phyloP scores from a whole-genome alignment of 306 rosid species.

The Citrullus colocynthis region DNA sequence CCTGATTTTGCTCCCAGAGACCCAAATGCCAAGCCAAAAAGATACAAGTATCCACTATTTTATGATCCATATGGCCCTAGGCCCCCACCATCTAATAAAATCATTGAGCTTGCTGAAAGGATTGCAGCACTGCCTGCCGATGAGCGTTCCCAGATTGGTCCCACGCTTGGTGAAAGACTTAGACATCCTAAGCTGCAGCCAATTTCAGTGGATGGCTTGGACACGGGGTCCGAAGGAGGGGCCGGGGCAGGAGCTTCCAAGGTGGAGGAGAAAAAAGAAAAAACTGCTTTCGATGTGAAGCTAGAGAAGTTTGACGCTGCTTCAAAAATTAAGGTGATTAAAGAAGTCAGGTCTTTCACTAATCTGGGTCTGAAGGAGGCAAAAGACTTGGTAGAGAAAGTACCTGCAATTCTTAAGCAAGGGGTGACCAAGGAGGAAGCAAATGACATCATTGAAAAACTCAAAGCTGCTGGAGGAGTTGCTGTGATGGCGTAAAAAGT shows the following conservation, averaged over 20 bases:
- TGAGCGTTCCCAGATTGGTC: conserved; percentile 8
- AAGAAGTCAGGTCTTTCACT: conserved; percentile 12
- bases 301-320: conserved; percentile 14
- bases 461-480: conserved; percentile 18
- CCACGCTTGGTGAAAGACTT: background rate
- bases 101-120: conserved; percentile 12
- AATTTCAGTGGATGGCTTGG: conserved; percentile 10
- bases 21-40: conserved; percentile 5
- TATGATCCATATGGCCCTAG: conserved; percentile 18
- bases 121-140: conserved; percentile 2
- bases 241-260: conserved; percentile 8
- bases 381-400: conserved; percentile 12
- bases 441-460: background rate
- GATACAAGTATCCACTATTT: conserved; percentile 6
- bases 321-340: conserved; percentile 12
- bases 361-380: conserved; percentile 15
- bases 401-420: conserved; percentile 11
- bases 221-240: conserved; percentile 3
- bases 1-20: conserved; percentile 12
- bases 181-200: conserved; percentile 10
- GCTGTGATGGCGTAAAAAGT: conserved; percentile 12
- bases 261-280: conserved; percentile 13
- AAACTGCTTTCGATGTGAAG: conserved; percentile 13
- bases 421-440: conserved; percentile 14
- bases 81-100: conserved; percentile 16